A percentile compares a stretch with the other conserved stretches of the same genome.
Evolutionary conservation across 1,139 yeast species (phyloP).

Genomic region (Suhomyces atakaporum): DNA sequence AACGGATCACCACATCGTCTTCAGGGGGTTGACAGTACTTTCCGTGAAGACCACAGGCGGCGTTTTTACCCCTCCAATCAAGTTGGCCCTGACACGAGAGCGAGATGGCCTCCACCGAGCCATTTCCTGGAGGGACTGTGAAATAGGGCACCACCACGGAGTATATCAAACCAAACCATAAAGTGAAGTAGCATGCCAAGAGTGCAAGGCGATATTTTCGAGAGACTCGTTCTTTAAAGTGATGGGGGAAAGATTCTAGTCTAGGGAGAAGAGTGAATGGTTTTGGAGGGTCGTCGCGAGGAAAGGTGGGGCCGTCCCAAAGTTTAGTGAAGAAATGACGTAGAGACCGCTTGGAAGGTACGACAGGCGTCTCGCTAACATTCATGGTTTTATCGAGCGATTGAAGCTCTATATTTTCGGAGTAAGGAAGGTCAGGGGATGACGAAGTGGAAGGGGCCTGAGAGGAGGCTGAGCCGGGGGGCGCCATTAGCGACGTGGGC

Average conservation of each 20-base stretch:
- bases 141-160: constrained; percentile 41
- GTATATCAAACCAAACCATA: constrained; percentile 38
- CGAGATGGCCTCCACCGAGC: constrained; percentile 22
- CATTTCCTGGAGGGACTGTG: constrained; percentile 21
- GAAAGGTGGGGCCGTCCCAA: constrained; percentile 57
- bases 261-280: constrained; percentile 24
- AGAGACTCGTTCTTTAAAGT: constrained; percentile 34
- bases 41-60: constrained; percentile 75
- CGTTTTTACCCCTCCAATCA: constrained; percentile 73
- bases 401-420: constrained; percentile 7
- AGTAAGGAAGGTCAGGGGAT: background rate
- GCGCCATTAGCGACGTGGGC: too few species aligned
- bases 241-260: constrained; percentile 48
- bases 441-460: constrained; percentile 1
- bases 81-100: constrained; percentile 23
- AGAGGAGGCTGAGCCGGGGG: background rate
- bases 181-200: constrained; percentile 37
- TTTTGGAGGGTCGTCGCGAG: constrained; percentile 51
- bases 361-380: background rate
- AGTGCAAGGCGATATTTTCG: constrained; percentile 26
- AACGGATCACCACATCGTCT: constrained; percentile 61
- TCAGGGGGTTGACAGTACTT: constrained; percentile 49
- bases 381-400: constrained; percentile 5
- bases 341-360: background rate
- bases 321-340: constrained; percentile 10